phyloP scores from a whole-genome alignment of 2,329 filamentous ascomycete species.

The Ceratocystiopsis sp. region DNA sequence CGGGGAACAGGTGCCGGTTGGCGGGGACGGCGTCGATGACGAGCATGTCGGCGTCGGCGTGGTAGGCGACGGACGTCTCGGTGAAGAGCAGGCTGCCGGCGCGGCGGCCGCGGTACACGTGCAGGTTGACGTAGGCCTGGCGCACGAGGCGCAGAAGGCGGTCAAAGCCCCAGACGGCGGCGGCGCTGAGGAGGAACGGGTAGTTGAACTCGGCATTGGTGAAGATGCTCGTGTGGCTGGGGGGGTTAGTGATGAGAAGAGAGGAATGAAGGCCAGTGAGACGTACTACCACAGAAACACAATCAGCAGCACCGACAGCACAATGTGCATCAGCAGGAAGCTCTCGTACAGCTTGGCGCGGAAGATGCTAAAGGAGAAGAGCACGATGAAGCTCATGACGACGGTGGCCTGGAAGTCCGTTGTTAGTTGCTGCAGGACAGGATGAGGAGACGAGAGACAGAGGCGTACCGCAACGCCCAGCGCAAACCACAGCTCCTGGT shows the following conservation, averaged over 20 bases:
- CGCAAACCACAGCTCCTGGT: conserved; percentile 1
- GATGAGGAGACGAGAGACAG: not conserved
- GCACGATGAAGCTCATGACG: conserved; percentile 26
- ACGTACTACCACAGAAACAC: conserved; percentile 15
- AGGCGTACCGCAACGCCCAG: conserved; percentile 2
- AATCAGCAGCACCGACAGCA: conserved; percentile 22
- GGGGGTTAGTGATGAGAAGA: not conserved
- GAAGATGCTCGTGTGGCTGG: conserved; percentile 8
- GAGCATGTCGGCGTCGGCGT: conserved; percentile 6
- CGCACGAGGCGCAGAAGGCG: conserved; percentile 21
- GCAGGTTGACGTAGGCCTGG: conserved; percentile 22
- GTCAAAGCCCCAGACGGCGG: conserved; percentile 10
- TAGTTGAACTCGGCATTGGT: conserved; percentile 4
- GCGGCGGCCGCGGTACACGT: conserved; percentile 2
- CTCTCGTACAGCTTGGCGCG: conserved; percentile 33
- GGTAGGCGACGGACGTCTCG: conserved; percentile 4
- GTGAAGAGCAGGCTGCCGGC: conserved; percentile 3
- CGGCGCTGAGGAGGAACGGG: conserved; percentile 7
- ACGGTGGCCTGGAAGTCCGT: conserved; percentile 20
- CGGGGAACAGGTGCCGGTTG: conserved; percentile 9
- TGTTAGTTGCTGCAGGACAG: not conserved
- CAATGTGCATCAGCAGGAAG: conserved; percentile 26
- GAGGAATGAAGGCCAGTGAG: not conserved
- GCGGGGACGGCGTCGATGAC: conserved; percentile 5
- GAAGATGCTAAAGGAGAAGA: conserved; percentile 32